Evolutionary conservation across 768 basidiomycete species (phyloP).

Genomic region (Leucogyrophana mollusca): DNA sequence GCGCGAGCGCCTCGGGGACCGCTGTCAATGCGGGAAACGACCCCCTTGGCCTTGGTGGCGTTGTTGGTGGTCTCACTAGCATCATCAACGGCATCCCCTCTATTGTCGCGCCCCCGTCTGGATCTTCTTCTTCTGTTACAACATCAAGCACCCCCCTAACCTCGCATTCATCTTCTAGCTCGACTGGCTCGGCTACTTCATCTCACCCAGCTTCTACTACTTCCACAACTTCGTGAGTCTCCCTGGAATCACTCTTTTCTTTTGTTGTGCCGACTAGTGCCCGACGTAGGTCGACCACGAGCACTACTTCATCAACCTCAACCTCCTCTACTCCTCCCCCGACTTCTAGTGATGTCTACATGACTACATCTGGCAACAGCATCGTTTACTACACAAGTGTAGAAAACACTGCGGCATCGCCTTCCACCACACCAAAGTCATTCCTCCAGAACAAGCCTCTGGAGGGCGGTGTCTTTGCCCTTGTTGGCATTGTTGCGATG

Average conservation of each 20-base stretch:
- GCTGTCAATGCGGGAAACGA: not conserved
- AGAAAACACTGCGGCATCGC: slow-evolving; percentile 23
- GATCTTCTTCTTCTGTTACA: slow-evolving; percentile 11
- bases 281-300: slow-evolving; percentile 10
- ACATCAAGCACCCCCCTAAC: slow-evolving; percentile 19
- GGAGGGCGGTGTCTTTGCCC: slow-evolving; percentile 55
- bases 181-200: slow-evolving; percentile 22
- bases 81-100: slow-evolving; percentile 12
- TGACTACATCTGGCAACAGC: slow-evolving; percentile 22
- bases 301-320: slow-evolving; percentile 9
- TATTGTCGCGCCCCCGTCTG: slow-evolving; percentile 13
- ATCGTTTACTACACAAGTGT: slow-evolving; percentile 31
- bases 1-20: not conserved
- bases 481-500: slow-evolving; percentile 49
- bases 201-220: slow-evolving; percentile 4
- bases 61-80: slow-evolving; percentile 14
- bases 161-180: slow-evolving; percentile 18
- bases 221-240: slow-evolving; percentile 20
- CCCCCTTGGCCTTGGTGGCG: slow-evolving; percentile 5
- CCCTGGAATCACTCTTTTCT: not conserved
- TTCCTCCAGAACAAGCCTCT: slow-evolving; percentile 70
- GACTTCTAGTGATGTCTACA: slow-evolving; percentile 17
- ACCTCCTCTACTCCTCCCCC: slow-evolving; percentile 12
- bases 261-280: slow-evolving; percentile 5
- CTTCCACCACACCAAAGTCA: slow-evolving; percentile 26